phyloP scores from a whole-genome alignment of 2,329 filamentous ascomycete species.

The Neofusicoccum parvum region DNA sequence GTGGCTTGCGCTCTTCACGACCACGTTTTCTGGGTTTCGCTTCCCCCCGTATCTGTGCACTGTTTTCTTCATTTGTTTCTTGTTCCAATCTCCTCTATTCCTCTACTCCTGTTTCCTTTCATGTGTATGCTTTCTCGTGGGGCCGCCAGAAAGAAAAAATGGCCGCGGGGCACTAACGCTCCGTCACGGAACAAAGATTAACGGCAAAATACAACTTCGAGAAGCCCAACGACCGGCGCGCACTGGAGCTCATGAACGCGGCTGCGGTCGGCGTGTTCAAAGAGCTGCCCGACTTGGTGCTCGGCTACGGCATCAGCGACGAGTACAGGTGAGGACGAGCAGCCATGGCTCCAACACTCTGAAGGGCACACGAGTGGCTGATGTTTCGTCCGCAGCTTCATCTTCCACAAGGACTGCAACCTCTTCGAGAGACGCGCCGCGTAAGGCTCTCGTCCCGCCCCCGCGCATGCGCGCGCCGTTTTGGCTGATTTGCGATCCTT shows the following conservation, averaged over 20 bases:
- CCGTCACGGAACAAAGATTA: constrained; percentile 56
- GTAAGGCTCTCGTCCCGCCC: constrained; percentile 43
- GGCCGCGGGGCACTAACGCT: constrained; percentile 13
- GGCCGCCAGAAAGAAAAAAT: no score
- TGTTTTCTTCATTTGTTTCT: constrained; percentile 20
- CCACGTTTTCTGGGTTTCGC: neutral
- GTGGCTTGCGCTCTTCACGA: neutral
- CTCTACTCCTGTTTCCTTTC: neutral
- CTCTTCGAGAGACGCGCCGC: constrained; percentile 85
- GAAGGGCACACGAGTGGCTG: neutral
- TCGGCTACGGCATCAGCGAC: constrained; percentile 93
- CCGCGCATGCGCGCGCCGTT: no score
- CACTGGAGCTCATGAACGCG: constrained; percentile 90
- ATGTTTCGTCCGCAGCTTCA: constrained; percentile 61
- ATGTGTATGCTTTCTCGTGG: neutral
- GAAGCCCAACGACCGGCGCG: constrained; percentile 89
- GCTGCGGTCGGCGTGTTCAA: constrained; percentile 83
- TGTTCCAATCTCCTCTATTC: neutral
- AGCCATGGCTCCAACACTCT: neutral
- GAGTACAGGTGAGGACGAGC: constrained; percentile 68
- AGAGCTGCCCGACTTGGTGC: constrained; percentile 79
- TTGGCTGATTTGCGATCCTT: neutral
- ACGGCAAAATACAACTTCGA: constrained; percentile 80
- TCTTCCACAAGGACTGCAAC: constrained; percentile 79
- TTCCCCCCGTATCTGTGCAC: neutral